Base-by-base conservation (phyloP, 2,329 filamentous ascomycete genomes). In the Aspergillus pseudoglaucus region DNA sequence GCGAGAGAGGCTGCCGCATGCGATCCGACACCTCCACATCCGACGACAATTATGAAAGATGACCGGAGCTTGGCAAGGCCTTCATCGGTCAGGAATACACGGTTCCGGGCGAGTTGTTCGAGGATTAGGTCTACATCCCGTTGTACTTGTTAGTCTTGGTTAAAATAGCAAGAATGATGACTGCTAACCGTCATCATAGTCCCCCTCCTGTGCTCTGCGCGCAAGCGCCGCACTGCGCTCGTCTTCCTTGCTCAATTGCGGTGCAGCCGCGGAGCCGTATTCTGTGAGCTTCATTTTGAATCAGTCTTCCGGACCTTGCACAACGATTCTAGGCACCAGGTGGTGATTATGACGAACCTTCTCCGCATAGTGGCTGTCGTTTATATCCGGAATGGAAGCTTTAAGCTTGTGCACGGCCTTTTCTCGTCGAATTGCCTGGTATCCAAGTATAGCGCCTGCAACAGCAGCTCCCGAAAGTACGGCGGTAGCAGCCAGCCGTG, bases 21-120 rank as follows among this genome's bases (percentile, higher is more conserved):
- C 6, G 90, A 96, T 41, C 93, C 93, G 4, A 98, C 93, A 38
- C 93, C 93, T 53, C 93, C 93, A 57, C 90, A 91, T 3, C 93
- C 93, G 9, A 98, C 90, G 1, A 98, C 81, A 35, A 97, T 78
- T 42, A 98, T 81, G 61, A 94, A 95, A 1, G 91, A 81, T 42
- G 79, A 76, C 10, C 91, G 87, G 25, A 98, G 79, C 62, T 87
- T 89, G 14, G 77, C 74, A 9, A 98, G 79, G 0, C 93, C 93
- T 6, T 84, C 83, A 25, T 91, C 83, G 12, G 81, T 88, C 9
- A 98, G 81, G 64, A 98, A 98, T 25, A 93, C 90, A 46, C 88
- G 82, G 66, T 96, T 97, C 44, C 93, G 84, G 2, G 91, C 90
- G 10, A 98, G 80, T 68, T 98, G 93, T 71, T 98, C 93, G 42